Percentiles rank a stretch among this genome's conserved stretches.
phyloP scores from a whole-genome alignment of 495 filamentous ascomycete species.

The Chaetomidium leptoderma region DNA sequence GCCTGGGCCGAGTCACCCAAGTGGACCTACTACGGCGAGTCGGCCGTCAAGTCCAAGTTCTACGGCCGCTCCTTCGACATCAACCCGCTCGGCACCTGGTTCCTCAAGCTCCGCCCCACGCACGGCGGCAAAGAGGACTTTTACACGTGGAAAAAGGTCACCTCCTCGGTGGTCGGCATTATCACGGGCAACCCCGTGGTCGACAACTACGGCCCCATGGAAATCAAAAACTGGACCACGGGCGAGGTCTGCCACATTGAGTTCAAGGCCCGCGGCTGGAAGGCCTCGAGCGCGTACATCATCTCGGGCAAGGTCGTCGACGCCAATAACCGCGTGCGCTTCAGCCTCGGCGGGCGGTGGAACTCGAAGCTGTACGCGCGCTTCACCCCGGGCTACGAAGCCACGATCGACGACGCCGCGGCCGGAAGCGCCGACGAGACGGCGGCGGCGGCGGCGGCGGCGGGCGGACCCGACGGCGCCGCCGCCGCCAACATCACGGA shows the following conservation, averaged over 20 bases:
- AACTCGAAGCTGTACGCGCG: conserved; percentile 97
- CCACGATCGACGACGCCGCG: conserved; percentile 54
- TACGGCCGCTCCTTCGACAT: conserved; percentile 97
- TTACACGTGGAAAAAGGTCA: conserved; percentile 99
- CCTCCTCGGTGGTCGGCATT: conserved; percentile 94
- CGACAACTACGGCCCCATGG: conserved; percentile 98
- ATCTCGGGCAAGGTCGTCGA: conserved; percentile 81
- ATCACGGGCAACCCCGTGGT: conserved; percentile 94
- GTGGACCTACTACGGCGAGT: conserved; percentile 98
- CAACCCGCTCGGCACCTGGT: conserved; percentile 95
- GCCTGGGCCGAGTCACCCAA: conserved; percentile 88
- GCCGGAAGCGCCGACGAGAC: conserved; percentile 54
- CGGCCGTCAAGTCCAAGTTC: conserved; percentile 94
- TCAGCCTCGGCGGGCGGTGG: conserved; percentile 91
- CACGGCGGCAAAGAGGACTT: conserved; percentile 76
- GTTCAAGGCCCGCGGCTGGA: conserved; percentile 96
- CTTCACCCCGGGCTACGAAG: conserved; percentile 85
- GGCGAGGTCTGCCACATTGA: conserved; percentile 87
- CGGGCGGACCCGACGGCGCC: conserved; percentile 30
- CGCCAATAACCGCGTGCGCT: conserved; percentile 64
- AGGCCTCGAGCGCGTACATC: conserved; percentile 81
- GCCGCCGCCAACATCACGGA: conserved; percentile 46
- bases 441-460: conserved; percentile 37
- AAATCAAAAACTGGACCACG: conserved; percentile 94
- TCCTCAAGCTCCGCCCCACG: conserved; percentile 76